Conservation (phyloP, 2,329 filamentous ascomycete species). For the Lasiodiplodia sp. region DNA sequence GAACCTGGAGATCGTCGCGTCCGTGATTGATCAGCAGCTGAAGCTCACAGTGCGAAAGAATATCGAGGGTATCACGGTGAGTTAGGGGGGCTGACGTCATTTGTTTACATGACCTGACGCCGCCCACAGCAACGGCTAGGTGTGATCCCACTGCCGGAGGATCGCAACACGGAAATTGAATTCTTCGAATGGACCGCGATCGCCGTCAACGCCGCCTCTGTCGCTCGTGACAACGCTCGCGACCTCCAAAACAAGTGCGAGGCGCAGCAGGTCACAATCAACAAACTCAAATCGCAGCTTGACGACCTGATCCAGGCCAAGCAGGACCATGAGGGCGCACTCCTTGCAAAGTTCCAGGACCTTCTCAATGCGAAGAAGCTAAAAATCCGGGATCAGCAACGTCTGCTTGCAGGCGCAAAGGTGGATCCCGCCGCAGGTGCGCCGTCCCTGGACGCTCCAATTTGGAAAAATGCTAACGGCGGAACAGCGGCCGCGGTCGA, state of each 20-base stretch:
- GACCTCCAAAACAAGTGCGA: constrained; percentile 52
- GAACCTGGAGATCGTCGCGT: constrained; percentile 66
- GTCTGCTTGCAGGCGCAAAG: constrained; percentile 65
- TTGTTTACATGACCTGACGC: constrained; percentile 24
- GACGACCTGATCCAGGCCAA: constrained; percentile 72
- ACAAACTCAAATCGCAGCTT: constrained; percentile 67
- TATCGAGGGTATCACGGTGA: constrained; percentile 69
- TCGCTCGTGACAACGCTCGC: constrained; percentile 54
- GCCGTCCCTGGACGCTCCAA: constrained; percentile 22
- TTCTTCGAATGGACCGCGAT: constrained; percentile 74
- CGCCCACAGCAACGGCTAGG: constrained; percentile 72
- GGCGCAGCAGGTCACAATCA: constrained; percentile 63
- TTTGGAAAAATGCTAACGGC: constrained; percentile 20
- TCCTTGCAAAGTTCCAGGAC: constrained; percentile 73
- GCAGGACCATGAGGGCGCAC: constrained; percentile 68
- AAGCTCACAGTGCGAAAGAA: constrained; percentile 70
- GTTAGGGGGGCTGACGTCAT: constrained; percentile 37
- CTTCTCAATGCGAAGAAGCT: constrained; percentile 81
- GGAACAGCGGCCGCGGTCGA: constrained; percentile 41
- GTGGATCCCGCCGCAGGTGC: constrained; percentile 43
- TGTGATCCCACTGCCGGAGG: constrained; percentile 63
- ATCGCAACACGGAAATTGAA: constrained; percentile 66
- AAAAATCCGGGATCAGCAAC: constrained; percentile 77
- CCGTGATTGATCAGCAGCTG: constrained; percentile 61
- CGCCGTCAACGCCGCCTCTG: constrained; percentile 59